Evolutionary conservation across 2,329 filamentous ascomycete species (phyloP), one percentile per base, ranked within the genome.

Genomic region (Epichloe baconii): DNA sequence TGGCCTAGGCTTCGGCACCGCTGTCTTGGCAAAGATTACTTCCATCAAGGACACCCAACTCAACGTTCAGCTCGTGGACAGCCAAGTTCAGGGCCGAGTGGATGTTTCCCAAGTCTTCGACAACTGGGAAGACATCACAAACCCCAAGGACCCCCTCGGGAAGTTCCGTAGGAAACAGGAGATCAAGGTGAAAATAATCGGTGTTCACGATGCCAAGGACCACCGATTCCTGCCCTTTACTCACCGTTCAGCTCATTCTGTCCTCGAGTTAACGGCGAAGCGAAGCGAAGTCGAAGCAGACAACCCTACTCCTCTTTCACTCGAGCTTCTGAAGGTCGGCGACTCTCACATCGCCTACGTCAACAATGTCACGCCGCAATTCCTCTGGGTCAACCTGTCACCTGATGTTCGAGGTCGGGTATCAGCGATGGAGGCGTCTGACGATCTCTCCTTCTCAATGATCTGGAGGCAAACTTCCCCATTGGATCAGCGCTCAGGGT

Each of bases 81-180:
- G 56, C 37, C 59, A 68, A 15, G 76, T 95, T 8, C 87, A 94
- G 64, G 93, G 91, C n/a, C 87, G 93, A 17, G 83, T 98, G 53
- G 91, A 96, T 62, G 80, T 93, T 5, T 94, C 93, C 1, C 88
- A 97, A 64, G 70, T 90, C 12, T 98, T 95, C 64, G 86, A 96
- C 64, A 76, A 75, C 11, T 96, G 86, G 84, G 85, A 94, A 45
- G 83, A 91, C 43, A 93, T 98, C 60, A 75, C 80, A 51, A 82
- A 96, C 62, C 79, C 83, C 52, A 95, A 91, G 67, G 75, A 81
- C 31, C 91, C 93, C 1, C 73, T 97, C n/a, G 59, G 62, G 51
- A 77, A 78, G 55, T 94, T 95, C 69, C 77, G 80, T 55, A 72
- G 76, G 48, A 85, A 86, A 58, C 80, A 91, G 52, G 71, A 82